Evolutionary conservation across 2,329 filamentous ascomycete species (phyloP), one percentile per base, ranked within the genome.

Genomic region (Colletotrichum coccodes): DNA sequence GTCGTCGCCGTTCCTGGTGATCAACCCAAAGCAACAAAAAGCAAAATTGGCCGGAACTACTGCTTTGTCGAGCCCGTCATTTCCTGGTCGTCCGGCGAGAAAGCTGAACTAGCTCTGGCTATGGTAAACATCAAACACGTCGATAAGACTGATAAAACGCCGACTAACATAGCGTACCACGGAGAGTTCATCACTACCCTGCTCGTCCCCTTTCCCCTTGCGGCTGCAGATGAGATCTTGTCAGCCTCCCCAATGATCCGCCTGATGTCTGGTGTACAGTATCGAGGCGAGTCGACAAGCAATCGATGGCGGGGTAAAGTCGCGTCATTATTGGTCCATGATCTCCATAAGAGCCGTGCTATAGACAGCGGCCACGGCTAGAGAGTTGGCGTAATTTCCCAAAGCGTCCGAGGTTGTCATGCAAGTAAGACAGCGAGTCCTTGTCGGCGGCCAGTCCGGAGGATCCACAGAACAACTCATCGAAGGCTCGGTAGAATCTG

Each of bases 331-430:
- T 76, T 72, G 69, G 68, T 44, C 66, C 60, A 62, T 64, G 76
- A 79, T 78, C 73, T 74, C 72, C 77, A 79, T 79, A 81, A 76
- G 75, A 80, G 75, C 76, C 73, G 75, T 77, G 65, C 72, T 82
- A 81, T 80, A 75, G 77, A 72, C 73, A 74, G 74, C 71, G 74
- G 73, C 69, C 71, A 75, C 76, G 78, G 75, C 73, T 78, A 79
- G 61, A 79, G 73, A 76, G 68, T 75, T 78, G 77, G 72, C 77
- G 76, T 75, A 82, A 83, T 83, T 83, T 84, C 82, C 83, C 79
- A 82, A 83, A 79, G 59, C 70, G 75, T 78, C 75, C 73, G 74
- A 74, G 74, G 71, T 81, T 78, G 78, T 85, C 74, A 85, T 85
- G 83, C 82, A 76, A 76, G 56, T 67, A 74, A 71, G 70, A 71